phyloP scores from a whole-genome alignment of 108 stramenopile species.

The Chaetoceros tenuissimus region DNA sequence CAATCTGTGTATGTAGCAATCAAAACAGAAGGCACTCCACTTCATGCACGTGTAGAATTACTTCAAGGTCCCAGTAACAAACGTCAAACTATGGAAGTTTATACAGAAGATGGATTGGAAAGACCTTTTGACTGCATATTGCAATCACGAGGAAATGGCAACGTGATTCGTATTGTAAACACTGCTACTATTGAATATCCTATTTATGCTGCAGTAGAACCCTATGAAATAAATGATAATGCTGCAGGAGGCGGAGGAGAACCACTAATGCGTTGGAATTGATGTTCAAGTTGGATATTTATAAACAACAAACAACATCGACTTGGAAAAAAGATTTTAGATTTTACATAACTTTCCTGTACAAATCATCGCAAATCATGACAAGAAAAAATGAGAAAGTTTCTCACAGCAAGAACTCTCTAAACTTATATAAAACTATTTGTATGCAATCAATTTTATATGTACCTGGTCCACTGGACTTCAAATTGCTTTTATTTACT shows the following conservation, averaged over 20 bases:
- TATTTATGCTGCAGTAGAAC: conserved; percentile 53
- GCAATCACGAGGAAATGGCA: conserved; percentile 71
- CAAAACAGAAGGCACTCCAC: conserved; percentile 76
- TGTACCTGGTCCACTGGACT: no score
- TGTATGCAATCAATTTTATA: no score
- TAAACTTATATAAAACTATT: no score
- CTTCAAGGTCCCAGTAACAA: conserved; percentile 80
- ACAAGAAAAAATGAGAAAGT: no score
- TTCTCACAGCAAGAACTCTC: no score
- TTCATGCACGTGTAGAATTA: conserved; percentile 74
- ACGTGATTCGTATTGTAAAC: conserved; percentile 77
- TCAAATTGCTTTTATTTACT: no score
- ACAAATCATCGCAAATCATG: no score
- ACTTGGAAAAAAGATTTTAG: no score
- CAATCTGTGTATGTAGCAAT: conserved; percentile 53
- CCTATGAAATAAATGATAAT: conserved; percentile 31
- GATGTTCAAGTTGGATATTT: no score
- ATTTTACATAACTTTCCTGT: no score
- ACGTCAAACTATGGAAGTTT: conserved; percentile 81
- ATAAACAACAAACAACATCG: no score
- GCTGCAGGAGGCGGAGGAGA: background rate
- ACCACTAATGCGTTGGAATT: background rate
- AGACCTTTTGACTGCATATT: conserved; percentile 71
- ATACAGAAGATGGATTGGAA: conserved; percentile 77
- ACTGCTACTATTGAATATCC: conserved; percentile 81